Evolutionary conservation across 371 early-diverging fungal species (phyloP).

Genomic region (Nematocida displodere): DNA sequence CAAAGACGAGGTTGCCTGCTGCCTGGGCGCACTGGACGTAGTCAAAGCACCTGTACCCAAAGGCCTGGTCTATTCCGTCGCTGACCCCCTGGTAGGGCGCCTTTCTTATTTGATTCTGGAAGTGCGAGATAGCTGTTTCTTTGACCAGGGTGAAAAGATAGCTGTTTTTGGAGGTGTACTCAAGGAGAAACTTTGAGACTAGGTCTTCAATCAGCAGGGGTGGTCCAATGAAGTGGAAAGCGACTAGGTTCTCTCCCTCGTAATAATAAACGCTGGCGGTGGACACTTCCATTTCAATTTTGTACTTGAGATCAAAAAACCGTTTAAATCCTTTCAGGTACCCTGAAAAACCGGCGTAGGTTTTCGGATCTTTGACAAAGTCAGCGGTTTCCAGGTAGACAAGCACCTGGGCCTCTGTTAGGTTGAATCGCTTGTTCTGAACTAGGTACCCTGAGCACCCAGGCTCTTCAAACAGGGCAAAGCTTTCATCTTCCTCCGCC

Average conservation of each 20-base stretch:
- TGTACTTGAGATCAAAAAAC: constrained; percentile 50
- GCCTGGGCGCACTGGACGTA: background rate
- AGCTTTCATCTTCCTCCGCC: background rate
- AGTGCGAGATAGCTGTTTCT: constrained; percentile 26
- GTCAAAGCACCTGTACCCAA: constrained; percentile 5
- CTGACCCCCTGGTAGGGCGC: constrained; percentile 35
- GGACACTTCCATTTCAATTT: constrained; percentile 17
- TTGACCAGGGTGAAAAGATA: constrained; percentile 43
- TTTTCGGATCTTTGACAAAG: background rate
- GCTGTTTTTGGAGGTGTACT: constrained; percentile 1
- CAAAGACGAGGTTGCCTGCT: constrained; percentile 9
- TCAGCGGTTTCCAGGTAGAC: constrained; percentile 21
- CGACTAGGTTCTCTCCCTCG: background rate
- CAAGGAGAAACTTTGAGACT: constrained; percentile 39
- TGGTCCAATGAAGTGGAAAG: constrained; percentile 29
- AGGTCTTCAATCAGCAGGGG: constrained; percentile 42
- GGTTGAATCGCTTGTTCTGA: constrained; percentile 42
- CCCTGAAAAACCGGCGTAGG: constrained; percentile 27
- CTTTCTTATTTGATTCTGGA: background rate
- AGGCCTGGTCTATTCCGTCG: background rate
- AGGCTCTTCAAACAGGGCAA: background rate
- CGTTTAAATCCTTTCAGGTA: constrained; percentile 13
- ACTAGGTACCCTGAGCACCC: constrained; percentile 30
- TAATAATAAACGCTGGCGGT: background rate
- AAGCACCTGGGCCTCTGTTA: constrained; percentile 39